Evolutionary conservation across 1,139 yeast genomes (phyloP).

Genomic region (Hyphopichia wangnamkhiaoensis): DNA sequence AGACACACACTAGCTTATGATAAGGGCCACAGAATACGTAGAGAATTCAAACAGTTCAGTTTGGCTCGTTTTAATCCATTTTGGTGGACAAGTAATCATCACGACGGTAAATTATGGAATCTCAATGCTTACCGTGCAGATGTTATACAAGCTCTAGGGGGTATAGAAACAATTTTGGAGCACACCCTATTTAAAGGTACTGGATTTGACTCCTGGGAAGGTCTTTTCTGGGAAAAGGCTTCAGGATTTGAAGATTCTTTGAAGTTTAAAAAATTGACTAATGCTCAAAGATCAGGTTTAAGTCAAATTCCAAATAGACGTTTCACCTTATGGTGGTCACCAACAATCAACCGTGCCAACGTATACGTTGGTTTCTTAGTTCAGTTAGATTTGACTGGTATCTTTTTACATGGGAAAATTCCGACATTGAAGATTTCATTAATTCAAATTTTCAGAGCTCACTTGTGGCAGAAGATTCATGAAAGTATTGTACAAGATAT

Average conservation of each 20-base stretch:
- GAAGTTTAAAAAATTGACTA: constrained; percentile 91
- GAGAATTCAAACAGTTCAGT: constrained; percentile 74
- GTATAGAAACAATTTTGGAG: constrained; percentile 92
- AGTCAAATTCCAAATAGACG: constrained; percentile 98
- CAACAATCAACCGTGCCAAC: constrained; percentile 96
- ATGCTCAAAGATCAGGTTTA: constrained; percentile 96
- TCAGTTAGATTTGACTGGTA: constrained; percentile 94
- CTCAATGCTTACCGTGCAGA: constrained; percentile 91
- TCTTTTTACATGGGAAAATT: constrained; percentile 94
- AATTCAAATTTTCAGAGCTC: constrained; percentile 96
- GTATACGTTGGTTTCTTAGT: constrained; percentile 97
- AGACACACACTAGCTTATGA: constrained; percentile 94
- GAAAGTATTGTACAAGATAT: constrained; percentile 92
- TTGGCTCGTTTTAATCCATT: constrained; percentile 78
- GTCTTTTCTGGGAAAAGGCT: constrained; percentile 96
- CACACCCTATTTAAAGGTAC: constrained; percentile 96
- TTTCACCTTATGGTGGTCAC: constrained; percentile 99
- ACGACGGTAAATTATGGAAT: constrained; percentile 97
- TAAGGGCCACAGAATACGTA: constrained; percentile 86
- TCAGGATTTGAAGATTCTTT: constrained; percentile 96
- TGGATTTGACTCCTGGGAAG: constrained; percentile 98
- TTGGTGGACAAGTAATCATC: constrained; percentile 95
- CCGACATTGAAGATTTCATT: constrained; percentile 95
- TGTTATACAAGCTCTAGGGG: constrained; percentile 96
- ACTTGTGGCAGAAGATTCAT: constrained; percentile 98